Evolutionary conservation across 208 protist genomes (phyloP).

Genomic region (Leishmania guyanensis): DNA sequence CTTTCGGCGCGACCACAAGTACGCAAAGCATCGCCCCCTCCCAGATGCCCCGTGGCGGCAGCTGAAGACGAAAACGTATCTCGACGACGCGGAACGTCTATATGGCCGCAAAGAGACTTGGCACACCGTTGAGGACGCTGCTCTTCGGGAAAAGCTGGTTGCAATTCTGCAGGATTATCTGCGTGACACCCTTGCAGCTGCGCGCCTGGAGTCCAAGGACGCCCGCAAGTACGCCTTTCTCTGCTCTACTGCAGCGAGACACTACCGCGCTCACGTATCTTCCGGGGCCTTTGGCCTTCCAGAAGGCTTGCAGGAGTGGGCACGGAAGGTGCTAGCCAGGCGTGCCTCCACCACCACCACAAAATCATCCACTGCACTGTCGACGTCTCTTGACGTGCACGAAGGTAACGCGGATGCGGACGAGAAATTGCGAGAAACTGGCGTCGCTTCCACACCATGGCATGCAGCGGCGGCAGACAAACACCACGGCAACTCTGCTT

Average conservation of each 20-base stretch:
- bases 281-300: slow-evolving; percentile 52
- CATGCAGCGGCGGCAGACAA: background rate
- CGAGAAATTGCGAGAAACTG: background rate
- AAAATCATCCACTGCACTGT: slow-evolving; percentile 2
- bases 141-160: slow-evolving; percentile 74
- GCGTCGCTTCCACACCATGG: background rate
- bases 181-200: slow-evolving; percentile 65
- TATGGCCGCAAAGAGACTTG: slow-evolving; percentile 89
- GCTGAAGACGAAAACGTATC: slow-evolving; percentile 71
- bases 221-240: slow-evolving; percentile 70
- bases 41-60: slow-evolving; percentile 78
- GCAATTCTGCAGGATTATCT: slow-evolving; percentile 83
- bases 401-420: background rate
- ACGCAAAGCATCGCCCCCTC: slow-evolving; percentile 66
- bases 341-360: slow-evolving; percentile 1
- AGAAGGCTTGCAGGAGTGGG: slow-evolving; percentile 53
- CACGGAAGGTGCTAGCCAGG: slow-evolving; percentile 25
- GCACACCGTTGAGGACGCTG: slow-evolving; percentile 57
- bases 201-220: slow-evolving; percentile 59
- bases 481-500: background rate
- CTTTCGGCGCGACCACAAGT: slow-evolving; percentile 84
- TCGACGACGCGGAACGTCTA: slow-evolving; percentile 89
- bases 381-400: background rate
- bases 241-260: slow-evolving; percentile 50
- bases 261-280: slow-evolving; percentile 68